phyloP scores from a whole-genome alignment of 345 rosid genomes.

The Ailanthus altissimus region DNA sequence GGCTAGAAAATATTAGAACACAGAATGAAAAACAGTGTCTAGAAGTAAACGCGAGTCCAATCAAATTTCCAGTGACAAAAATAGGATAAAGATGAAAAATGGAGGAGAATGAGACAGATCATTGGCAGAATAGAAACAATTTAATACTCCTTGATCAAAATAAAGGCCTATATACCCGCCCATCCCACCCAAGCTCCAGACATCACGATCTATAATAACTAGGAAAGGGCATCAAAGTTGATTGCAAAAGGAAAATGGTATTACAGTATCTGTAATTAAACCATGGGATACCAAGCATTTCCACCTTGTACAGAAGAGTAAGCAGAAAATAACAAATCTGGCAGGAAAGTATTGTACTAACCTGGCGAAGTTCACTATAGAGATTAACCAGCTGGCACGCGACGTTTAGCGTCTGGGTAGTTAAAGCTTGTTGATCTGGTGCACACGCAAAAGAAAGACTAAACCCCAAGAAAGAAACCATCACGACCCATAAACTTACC shows the following conservation, averaged over 20 bases:
- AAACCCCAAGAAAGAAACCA: conserved; percentile 57
- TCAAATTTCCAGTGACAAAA: background rate
- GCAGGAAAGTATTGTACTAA: conserved; percentile 38
- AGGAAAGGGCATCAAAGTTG: conserved; percentile 5
- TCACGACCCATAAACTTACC: conserved; percentile 59
- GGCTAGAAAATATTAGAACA: conserved; percentile 23
- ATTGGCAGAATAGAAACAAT: conserved; percentile 6
- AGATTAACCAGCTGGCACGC: conserved; percentile 79
- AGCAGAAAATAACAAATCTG: background rate
- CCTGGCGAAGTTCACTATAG: conserved; percentile 90
- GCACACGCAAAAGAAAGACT: conserved; percentile 40
- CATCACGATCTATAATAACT: background rate
- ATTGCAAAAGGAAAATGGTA: background rate
- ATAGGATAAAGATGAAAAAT: conserved; percentile 8
- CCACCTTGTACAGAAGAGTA: background rate
- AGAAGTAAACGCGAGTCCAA: background rate
- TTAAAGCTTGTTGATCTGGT: conserved; percentile 39
- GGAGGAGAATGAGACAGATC: background rate
- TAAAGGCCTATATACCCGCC: background rate
- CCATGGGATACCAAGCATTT: background rate
- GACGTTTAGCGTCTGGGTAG: conserved; percentile 43
- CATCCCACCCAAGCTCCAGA: background rate
- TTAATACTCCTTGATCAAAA: background rate
- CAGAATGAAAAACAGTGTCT: conserved; percentile 18
- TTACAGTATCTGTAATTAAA: background rate